Base-by-base conservation (phyloP, 768 basidiomycete species). In the Amanita thiersii region DNA sequence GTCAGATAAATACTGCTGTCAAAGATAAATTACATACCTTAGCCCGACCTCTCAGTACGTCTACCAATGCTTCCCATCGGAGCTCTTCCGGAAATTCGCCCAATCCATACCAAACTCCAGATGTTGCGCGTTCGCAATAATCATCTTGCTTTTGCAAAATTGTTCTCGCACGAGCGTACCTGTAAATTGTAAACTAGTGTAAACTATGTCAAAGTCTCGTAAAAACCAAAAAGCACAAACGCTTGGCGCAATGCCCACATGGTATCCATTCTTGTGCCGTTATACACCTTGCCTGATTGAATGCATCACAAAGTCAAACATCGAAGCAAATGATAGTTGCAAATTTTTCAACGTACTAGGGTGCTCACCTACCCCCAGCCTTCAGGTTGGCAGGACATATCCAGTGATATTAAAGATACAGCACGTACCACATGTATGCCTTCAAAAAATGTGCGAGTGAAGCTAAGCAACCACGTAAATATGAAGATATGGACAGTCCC, bases 41-140 rank as follows among this genome's bases (percentile, higher is more conserved):
- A 35, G 86, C 84, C 41, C 74, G 71, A 10, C 88, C 87, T 49
- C 88, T 66, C 5, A 90, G 58, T 1, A 88, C 82, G 52, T 88
- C 85, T 0, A 84, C 80, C 15, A 88, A 61, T 1, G 82, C 73
- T 52, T 88, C 85, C 85, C 83, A 86, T 52, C 86, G 74, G 11
- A 88, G 64, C 34, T 74, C 73, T 34, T 85, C 72, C 0, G 86
- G 85, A 55, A 82, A 84, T 20, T 70, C 72, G 39, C 65, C 72
- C 30, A 79, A 58, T 5, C 61, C 64, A 0, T 60, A 54, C 73
- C 72, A 75, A n/a, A 71, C 55, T 2, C 70, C 66, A 3, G 61
- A 52, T 7, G 69, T 46, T 3, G 69, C 78, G 31, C 65, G 61
- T 1, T 63, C 52, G 52, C 84, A 88, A 54, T 72, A 87, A 23